Evolutionary conservation across 2,329 filamentous ascomycete genomes (phyloP), one percentile per base, ranked within the genome.

Genomic region (Neopestalotiopsis sp.): DNA sequence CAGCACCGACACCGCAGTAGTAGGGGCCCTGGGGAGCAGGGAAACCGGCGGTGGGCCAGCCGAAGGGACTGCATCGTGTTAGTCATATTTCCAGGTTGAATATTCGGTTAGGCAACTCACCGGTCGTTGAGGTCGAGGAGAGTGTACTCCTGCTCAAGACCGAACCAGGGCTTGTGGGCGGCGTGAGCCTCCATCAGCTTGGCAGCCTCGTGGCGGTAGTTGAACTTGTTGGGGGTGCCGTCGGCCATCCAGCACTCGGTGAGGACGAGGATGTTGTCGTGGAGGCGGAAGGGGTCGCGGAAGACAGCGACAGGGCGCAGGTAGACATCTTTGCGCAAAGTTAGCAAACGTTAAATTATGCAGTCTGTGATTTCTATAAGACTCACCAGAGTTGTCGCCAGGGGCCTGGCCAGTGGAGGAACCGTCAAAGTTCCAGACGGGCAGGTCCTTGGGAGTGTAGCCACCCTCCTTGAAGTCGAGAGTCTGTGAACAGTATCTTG

Each of bases 111-210:
- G 4, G 24, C 24, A 28, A 28, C 24, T 28, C 24, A 28, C 24
- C 94, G 92, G 82, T 94, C 93, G 75, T 91, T 89, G 75, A 90
- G 84, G 79, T 95, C 95, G 75, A 98, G 92, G 60, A 97, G 91
- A 70, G 94, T 98, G 89, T 98, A 98, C 84, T 98, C 95, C 82
- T 98, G 95, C 82, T 97, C 95, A 20, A 99, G 91, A 84, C 96
- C 96, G 84, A 98, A 99, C 96, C 95, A 98, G 79, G 96, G 95
- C 81, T 92, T 88, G 77, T 95, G 91, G 69, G 90, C 86, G 81
- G 91, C 91, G 83, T 98, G 91, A 72, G 91, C 88, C 83, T 96
- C 90, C 94, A 98, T 97, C 77, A 98, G 87, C 83, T 96, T 92
- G 79, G 90, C 90, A 78, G 91, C 92, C 79, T 98, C 96, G 81